Base-by-base conservation (phyloP, 371 early-diverging fungal genomes). In the Lichtheimia corymbifera region DNA sequence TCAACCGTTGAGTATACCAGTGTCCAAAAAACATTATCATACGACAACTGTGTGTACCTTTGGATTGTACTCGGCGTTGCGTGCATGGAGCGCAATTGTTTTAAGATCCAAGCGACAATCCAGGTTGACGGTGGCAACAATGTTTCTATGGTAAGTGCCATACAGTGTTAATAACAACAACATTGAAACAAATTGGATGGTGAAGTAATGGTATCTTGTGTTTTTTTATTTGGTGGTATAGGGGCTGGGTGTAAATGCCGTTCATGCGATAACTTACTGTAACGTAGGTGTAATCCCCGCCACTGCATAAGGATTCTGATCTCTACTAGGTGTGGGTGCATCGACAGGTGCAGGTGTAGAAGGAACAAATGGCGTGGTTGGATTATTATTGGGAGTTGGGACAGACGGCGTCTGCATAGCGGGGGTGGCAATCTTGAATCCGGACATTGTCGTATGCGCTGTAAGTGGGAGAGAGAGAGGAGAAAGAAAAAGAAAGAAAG, bases 21-120 rank as follows among this genome's bases (percentile, higher is more conserved):
- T 58, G 24, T 44, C 41, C 18, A 30, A 17, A 45, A n/a, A 55
- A 55, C 13, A 62, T 35, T 11, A 35, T 35, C 6, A 35, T 9
- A 54, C 30, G 35, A 42, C 45, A 50, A 55, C 47, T 52, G 20
- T 43, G 63, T 64, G 27, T 86, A 96, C 96, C 93, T 99, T 99
- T 69, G 99, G 99, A 83, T 99, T 99, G 86, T 99, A 99, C 82
- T 99, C 99, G 64, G 99, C 99, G 82, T 99, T 99, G 71, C 99
- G 92, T 22, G 99, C 99, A 67, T 99, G 98, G 55, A 99, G 87
- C 43, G 99, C 99, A 76, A 99, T 99, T 22, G 96, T 97, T 84
- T 99, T 99, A 58, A 99, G 76, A 77, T 99, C 99, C 66, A 99
- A 88, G 61, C 97, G 92, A 85, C 97, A 97, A 77, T 99, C 99